Evolutionary conservation across 2,329 filamentous ascomycete species (phyloP).

Genomic region (Cordyceps farinosa): DNA sequence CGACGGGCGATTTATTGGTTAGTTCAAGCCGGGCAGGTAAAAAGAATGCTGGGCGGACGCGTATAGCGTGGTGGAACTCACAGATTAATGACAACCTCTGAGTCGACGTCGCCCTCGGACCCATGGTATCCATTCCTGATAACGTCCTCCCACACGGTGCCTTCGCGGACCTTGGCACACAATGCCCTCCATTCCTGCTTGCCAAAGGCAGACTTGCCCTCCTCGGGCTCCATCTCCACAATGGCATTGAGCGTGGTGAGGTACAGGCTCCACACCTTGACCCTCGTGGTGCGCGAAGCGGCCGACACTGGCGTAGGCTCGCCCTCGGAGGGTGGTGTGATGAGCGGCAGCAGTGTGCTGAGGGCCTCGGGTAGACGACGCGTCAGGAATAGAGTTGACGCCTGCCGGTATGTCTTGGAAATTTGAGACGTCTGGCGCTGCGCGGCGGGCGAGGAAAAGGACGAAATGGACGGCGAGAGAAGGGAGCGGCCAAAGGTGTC

Average conservation of each 20-base stretch:
- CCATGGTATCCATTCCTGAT: conserved; percentile 84
- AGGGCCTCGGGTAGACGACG: conserved; percentile 87
- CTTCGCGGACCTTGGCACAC: conserved; percentile 80
- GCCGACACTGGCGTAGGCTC: conserved; percentile 71
- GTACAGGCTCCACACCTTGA: conserved; percentile 98
- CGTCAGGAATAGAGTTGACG: conserved; percentile 90
- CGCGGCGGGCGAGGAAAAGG: conserved; percentile 59
- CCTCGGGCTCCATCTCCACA: conserved; percentile 81
- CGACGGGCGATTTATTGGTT: conserved; percentile 15
- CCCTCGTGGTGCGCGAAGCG: conserved; percentile 75
- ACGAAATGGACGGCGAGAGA: conserved; percentile 65
- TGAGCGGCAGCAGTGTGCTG: conserved; percentile 77
- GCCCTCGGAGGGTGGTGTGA: conserved; percentile 56
- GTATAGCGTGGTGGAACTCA: conserved; percentile 40
- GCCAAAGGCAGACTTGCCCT: conserved; percentile 86
- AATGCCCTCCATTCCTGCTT: conserved; percentile 78
- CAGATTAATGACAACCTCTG: conserved; percentile 90
- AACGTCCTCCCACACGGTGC: conserved; percentile 92
- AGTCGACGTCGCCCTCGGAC: conserved; percentile 84
- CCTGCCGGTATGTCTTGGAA: conserved; percentile 90
- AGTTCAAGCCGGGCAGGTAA: neutral
- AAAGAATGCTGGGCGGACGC: neutral
- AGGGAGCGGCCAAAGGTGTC: conserved; percentile 48
- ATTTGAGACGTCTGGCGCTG: conserved; percentile 67
- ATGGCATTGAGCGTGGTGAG: conserved; percentile 90